These are phyloP conservation scores for Cytospora schulzeri DNA, from an alignment of 2,329 filamentous ascomycete genomes.

Conservation along the genomic window DNA sequence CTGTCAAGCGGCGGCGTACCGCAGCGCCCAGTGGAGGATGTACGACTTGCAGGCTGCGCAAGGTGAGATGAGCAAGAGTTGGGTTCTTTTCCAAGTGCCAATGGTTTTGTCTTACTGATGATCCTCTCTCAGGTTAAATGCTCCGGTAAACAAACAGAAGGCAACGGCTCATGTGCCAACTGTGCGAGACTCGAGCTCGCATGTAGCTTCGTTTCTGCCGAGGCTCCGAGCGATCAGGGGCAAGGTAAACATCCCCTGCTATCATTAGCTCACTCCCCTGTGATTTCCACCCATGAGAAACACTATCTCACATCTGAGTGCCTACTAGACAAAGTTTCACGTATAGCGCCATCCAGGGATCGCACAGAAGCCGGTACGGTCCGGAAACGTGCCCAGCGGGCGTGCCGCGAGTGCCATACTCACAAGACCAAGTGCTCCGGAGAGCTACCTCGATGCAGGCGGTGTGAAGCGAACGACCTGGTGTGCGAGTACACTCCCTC, in stretches of 20 bases:
- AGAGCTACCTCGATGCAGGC: constrained; percentile 43
- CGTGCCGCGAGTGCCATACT: constrained; percentile 45
- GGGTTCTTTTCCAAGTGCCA: not conserved
- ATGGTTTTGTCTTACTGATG: not conserved
- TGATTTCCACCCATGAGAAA: not conserved
- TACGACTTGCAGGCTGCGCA: constrained; percentile 22
- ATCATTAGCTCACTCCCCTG: constrained; percentile 1
- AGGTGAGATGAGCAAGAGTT: constrained; percentile 15
- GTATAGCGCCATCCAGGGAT: constrained; percentile 44
- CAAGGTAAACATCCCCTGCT: constrained; percentile 21
- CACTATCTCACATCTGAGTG: not conserved
- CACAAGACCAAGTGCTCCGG: constrained; percentile 49
- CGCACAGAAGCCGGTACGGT: constrained; percentile 47
- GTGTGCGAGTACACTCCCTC: constrained; percentile 44
- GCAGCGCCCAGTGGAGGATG: constrained; percentile 11
- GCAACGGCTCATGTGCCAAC: constrained; percentile 41
- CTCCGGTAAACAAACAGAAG: constrained; percentile 37
- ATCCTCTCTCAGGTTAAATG: constrained; percentile 43
- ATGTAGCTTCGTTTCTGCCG: constrained; percentile 38
- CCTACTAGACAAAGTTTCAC: constrained; percentile 36
- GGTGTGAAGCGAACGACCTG: constrained; percentile 41
- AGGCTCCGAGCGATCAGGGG: constrained; percentile 4
- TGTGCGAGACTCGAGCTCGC: constrained; percentile 41
- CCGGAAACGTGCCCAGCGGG: constrained; percentile 45
- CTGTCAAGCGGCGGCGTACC: constrained; percentile 14